Base-by-base conservation (phyloP, 768 basidiomycete genomes). In the Tylopilus rubrobrunneus region DNA sequence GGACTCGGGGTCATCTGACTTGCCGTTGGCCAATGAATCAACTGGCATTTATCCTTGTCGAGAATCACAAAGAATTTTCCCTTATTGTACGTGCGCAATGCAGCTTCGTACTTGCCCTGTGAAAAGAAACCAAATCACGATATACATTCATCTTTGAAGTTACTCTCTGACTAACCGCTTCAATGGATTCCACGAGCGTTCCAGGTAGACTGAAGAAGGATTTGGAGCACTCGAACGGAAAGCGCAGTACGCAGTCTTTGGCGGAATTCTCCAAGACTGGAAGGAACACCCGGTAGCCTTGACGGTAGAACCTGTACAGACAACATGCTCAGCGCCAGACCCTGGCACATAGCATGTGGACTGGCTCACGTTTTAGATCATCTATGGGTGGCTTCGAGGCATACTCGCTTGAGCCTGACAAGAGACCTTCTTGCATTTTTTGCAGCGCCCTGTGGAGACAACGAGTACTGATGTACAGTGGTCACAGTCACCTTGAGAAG, bases 161-260 rank as follows among this genome's bases (percentile, higher is more conserved):
- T 1, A 10, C 14, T 7, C 40, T 3, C 25, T 23, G 1, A 73
- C 85, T 61, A 65, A 95, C 94, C 53, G 87, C 87, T 68, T 96
- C 89, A 49, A 98, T 88, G 17, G 82, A 87, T 66, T 95, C 96
- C 23, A 89, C 79, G 23, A 99, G 82, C 44, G 87, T 86, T 29
- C 88, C 87, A 0, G 97, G 96, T n/a, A 99, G 79, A 64, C 96
- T 98, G 80, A 98, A 98, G 71, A 98, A 92, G 79, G 98, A 99
- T 63, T 95, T 96, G 48, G 92, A 95, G 41, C 93, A 81, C 61
- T 98, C 96, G 58, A 99, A 98, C 19, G 33, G 92, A 88, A 7
- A 98, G 82, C 0, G 97, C 98, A 0, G 89, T 91, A 36, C 91
- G 86, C 5, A 99, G 75, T 68, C 94, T 92, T 98, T 98, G 31